A percentile compares a stretch with the other conserved stretches of the same genome.
Conservation (phyloP, 306 rosid genomes). For the Chamaecrista fasciculata region DNA sequence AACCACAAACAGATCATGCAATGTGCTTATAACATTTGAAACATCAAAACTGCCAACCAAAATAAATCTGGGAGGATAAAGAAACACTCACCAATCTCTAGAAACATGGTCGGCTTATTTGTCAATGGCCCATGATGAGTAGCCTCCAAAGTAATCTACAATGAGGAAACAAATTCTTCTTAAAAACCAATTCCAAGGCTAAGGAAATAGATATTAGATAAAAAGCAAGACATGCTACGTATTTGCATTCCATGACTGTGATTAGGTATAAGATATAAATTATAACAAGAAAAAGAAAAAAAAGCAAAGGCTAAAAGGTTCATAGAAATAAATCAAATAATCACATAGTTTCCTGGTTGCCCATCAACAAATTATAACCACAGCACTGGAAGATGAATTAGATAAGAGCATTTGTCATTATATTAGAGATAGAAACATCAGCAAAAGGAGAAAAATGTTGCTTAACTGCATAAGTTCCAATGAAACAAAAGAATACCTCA, state of each 20-base stretch:
- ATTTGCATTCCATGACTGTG: not conserved
- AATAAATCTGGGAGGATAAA: conserved; percentile 17
- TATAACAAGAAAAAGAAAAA: not conserved
- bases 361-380: not conserved
- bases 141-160: conserved; percentile 91
- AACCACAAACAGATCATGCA: conserved; percentile 1
- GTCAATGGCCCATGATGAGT: conserved; percentile 96
- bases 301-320: not conserved
- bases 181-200: not conserved
- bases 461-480: not conserved
- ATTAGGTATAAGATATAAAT: not conserved
- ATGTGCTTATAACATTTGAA: not conserved
- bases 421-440: conserved; percentile 1
- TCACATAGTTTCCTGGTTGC: not conserved
- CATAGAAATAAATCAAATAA: conserved; percentile 8
- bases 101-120: conserved; percentile 74
- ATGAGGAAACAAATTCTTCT: conserved; percentile 14
- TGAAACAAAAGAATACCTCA: conserved; percentile 51
- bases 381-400: not conserved
- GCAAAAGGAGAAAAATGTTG: not conserved
- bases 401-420: not conserved
- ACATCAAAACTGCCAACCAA: not conserved
- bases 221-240: not conserved
- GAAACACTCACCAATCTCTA: conserved; percentile 79
- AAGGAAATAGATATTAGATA: not conserved